These are phyloP conservation scores for Histomonas meleagridis DNA, from an alignment of 208 protist species.

Conservation along the genomic window DNA sequence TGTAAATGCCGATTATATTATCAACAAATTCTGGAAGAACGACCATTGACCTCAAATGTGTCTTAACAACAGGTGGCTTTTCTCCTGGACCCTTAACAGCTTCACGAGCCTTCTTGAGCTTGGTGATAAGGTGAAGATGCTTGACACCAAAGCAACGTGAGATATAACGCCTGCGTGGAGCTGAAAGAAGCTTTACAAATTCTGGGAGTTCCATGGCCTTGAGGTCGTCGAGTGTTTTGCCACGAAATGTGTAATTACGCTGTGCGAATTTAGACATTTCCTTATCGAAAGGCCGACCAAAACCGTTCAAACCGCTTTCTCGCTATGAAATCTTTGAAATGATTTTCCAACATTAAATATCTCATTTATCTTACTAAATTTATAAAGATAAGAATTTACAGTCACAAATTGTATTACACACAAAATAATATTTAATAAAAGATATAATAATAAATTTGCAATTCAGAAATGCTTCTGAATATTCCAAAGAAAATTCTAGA, in stretches of 20 bases:
- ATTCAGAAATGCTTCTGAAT: no score
- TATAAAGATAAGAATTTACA: no score
- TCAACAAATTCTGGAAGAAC: constrained; percentile 99
- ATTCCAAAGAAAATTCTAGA: no score
- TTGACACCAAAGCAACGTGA: background rate
- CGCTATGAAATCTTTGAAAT: no score
- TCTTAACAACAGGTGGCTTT: background rate
- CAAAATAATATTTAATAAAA: no score
- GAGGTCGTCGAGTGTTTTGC: constrained; percentile 20
- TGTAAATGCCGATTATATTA: constrained; percentile 94
- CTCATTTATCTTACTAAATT: no score
- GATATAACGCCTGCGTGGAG: background rate
- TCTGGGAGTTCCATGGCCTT: background rate
- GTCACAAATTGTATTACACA: no score
- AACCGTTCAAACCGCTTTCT: no score
- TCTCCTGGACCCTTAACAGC: background rate
- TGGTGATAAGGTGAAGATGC: background rate
- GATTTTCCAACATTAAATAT: no score
- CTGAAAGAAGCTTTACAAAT: background rate
- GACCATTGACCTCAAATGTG: constrained; percentile 66
- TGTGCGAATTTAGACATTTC: background rate
- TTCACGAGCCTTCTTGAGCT: constrained; percentile 5
- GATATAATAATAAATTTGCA: no score
- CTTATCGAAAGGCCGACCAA: background rate
- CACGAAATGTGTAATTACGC: constrained; percentile 32